Evolutionary conservation across 768 basidiomycete species (phyloP).

Genomic region (Arthromyces matolae): DNA sequence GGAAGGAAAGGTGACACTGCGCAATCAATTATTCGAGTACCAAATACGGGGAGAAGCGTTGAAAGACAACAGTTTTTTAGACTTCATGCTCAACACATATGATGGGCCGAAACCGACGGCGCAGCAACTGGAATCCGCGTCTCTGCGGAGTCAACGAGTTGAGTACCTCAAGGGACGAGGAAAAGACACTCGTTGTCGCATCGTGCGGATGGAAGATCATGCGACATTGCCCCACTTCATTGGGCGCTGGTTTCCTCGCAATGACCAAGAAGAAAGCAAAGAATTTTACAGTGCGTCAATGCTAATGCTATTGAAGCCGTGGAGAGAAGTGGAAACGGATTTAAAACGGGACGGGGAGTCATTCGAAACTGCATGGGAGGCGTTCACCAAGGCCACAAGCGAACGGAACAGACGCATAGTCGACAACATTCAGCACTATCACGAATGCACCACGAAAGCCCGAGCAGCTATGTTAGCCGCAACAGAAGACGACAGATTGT

Average conservation of each 20-base stretch:
- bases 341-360: constrained; percentile 13
- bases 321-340: constrained; percentile 23
- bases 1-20: neutral
- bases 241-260: constrained; percentile 27
- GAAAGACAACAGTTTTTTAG: constrained; percentile 6
- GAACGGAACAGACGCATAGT: constrained; percentile 9
- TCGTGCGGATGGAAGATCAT: constrained; percentile 23
- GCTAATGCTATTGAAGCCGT: constrained; percentile 32
- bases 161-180: constrained; percentile 18
- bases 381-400: constrained; percentile 10
- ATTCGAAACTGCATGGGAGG: constrained; percentile 20
- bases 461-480: neutral
- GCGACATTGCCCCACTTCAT: constrained; percentile 33
- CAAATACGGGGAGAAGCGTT: neutral
- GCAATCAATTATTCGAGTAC: constrained; percentile 1
- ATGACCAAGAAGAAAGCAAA: constrained; percentile 12
- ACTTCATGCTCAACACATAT: constrained; percentile 20
- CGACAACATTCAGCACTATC: constrained; percentile 30
- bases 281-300: constrained; percentile 29
- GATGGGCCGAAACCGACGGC: constrained; percentile 18
- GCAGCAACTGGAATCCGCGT: constrained; percentile 8
- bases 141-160: constrained; percentile 8
- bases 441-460: constrained; percentile 27
- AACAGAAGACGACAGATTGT: neutral
- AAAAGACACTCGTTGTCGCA: constrained; percentile 8